Base-by-base conservation (phyloP, 1,139 yeast genomes). In the Zygoascus meyerae region DNA sequence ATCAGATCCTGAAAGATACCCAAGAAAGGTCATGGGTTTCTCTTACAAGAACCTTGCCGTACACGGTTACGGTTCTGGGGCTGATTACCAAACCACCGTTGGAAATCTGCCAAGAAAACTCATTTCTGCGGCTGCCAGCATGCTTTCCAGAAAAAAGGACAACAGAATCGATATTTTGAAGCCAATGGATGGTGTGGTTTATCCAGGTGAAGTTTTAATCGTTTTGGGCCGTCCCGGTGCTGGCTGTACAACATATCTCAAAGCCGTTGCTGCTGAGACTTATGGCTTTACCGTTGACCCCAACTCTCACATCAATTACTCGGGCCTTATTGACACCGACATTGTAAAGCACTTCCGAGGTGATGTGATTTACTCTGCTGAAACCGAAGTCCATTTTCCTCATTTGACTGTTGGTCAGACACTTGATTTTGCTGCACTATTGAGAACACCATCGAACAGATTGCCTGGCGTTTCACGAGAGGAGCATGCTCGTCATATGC, bases 171-270 rank as follows among this genome's bases (percentile, higher is more conserved):
- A 81, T 50, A 84, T 84, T 51, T 66, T 82, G 55, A 76, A 78
- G 57, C 72, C 81, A 17, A 79, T 83, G 80, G 86, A 83, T 54
- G 90, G 84, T 26, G 57, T 80, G 5, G 69, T 82, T 52, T 68
- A 71, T 39, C 84, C 92, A 0, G 90, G 95, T 47, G 86, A 83
- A 57, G 70, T 85, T 46, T 76, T 86, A 4, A 86, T 85, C 43
- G 94, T 84, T 1, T 67, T 84, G 35, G 94, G 94, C 38, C 77
- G 90, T 62, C 94, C 94, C 0, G 94, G 94, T 59, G 78, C 90
- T 26, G 95, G 95, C 49, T 86, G 95, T 65, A 76, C 95, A 1
- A 84, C 95, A 1, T 73, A 84, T 45, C 67, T 86, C 57, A 84
- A 83, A 58, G 75, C 92, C 0, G 73, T 85, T 50, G 77, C 90